Base-by-base conservation (phyloP, 83 land plant species). In the Diphasiastrum complanatum region DNA sequence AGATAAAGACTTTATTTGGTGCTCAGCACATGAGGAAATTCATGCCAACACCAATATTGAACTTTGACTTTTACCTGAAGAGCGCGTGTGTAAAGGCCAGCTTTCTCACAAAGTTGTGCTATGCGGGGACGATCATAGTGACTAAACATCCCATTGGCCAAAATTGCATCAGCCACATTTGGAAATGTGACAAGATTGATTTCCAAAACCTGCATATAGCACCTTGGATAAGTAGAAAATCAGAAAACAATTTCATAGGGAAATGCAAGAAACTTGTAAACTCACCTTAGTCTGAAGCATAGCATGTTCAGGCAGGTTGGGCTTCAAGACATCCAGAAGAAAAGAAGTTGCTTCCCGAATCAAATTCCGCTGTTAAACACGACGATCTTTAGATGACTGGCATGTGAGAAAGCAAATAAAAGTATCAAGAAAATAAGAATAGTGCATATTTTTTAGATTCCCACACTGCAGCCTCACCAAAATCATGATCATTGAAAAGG, bases 81-180 rank as follows among this genome's bases (percentile, higher is more conserved):
- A 33, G 99, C 99, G 19, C 95, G 81, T 75, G 84, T 64, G 48
- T 79, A 93, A 3, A 93, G 72, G 25, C 99, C 96, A 78, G 92
- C 96, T 67, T 93, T 93, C 51, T 93, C 96, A 73, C 96, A 93
- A 2, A 93, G 88, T 65, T 93, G 99, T 14, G 85, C 99, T 76
- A 93, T 72, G 16, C 96, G 91, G 43, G 99, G 96, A 27, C 99
- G 83, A 45, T 93, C 99, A 79, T 93, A 93, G 63, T 89, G 92
- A 46, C 86, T 85, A 64, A 89, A 89, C 85, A 83, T 89, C 23
- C 96, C 96, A 77, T 93, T 93, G 28, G 96, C 99, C 55, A 89
- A 61, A 46, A 93, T 93, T 25, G 99, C 99, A 83, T 93, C 99
- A 25, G 99, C 99, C 1, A 93, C 99, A 75, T 93, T 93, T 5